A percentile compares a stretch with the other conserved stretches of the same genome.
These are phyloP conservation scores for Phyllosticta citribraziliensis DNA, from an alignment of 2,329 filamentous ascomycete species.

Conservation along the genomic window DNA sequence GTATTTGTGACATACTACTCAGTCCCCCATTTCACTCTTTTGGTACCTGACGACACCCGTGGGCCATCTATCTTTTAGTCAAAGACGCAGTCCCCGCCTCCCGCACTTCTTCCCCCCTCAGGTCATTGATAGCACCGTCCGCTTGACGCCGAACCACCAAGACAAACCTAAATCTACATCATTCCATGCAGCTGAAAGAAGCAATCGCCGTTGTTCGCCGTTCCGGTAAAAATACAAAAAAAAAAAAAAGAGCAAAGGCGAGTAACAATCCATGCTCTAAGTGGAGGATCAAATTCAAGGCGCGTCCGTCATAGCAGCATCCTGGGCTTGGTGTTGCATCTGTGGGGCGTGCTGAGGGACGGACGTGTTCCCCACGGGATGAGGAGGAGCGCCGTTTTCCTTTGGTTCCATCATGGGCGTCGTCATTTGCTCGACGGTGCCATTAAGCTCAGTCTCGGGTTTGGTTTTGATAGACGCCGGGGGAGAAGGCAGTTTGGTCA, in stretches of 20 bases:
- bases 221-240: neutral
- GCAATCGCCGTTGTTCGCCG: neutral
- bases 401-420: neutral
- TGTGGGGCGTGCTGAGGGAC: neutral
- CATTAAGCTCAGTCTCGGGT: conserved; percentile 1
- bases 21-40: neutral
- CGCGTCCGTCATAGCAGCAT: neutral
- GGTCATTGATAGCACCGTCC: neutral
- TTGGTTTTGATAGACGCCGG: conserved; percentile 2
- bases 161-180: neutral
- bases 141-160: neutral
- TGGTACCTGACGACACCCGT: neutral
- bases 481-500: conserved; percentile 4
- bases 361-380: neutral
- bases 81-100: neutral
- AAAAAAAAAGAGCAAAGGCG: neutral
- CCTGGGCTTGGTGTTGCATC: neutral
- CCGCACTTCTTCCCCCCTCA: neutral
- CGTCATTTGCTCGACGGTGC: neutral
- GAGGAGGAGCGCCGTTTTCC: neutral
- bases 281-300: neutral
- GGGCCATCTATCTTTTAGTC: neutral
- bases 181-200: neutral
- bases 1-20: neutral
- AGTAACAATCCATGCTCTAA: neutral